Base-by-base conservation (phyloP, 192 early-diverging fungal genomes). In the Spizellomyces punctatus region DNA sequence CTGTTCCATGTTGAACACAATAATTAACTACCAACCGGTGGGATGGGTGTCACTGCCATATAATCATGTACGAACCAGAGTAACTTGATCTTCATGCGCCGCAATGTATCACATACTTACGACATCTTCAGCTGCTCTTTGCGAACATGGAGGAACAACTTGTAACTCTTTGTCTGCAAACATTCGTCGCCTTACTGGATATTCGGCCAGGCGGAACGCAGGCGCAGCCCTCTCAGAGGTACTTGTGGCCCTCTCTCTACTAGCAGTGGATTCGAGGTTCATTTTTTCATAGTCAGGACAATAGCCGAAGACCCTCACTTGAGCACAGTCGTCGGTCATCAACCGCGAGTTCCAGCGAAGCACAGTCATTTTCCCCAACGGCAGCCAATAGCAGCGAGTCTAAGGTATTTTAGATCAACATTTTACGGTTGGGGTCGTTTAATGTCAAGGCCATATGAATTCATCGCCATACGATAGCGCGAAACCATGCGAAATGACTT, bases 1-100 rank as follows among this genome's bases (percentile, higher is more conserved):
- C 6, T 96, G 94, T 81, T 94, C 93, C 73, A 72, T 95, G 36
- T 69, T 95, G 50, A 97, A 97, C 71, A 95, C 94, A 0, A 87
- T 88, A 3, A 76, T 90, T 6, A 89, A 89, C 48, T 93, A 95
- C 73, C 91, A 94, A 71, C 90, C 91, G 6, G 82, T 90, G 10
- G 93, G 94, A 36, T 96, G 93, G 93, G 89, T 86, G 6, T 81
- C 93, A 41, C 22, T 85, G 10, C 94, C 94, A 46, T 97, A 96
- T 78, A 94, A 94, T 69, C 92, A 94, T 75, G 81, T 77, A 63
- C 21, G 72, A 3, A 3, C 27, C 27, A 36, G 27, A 36, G 27
- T 50, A 1, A 4, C 41, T 16, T n/a, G 50, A 57, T 41, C 10
- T 41, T 21, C n/a, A 46, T 47, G 36, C 7, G 58, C 9, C 36